A percentile compares a stretch with the other conserved stretches of the same genome.
These are phyloP conservation scores for Rhizodiscina lignyota DNA, from an alignment of 495 filamentous ascomycete species.

Conservation along the genomic window DNA sequence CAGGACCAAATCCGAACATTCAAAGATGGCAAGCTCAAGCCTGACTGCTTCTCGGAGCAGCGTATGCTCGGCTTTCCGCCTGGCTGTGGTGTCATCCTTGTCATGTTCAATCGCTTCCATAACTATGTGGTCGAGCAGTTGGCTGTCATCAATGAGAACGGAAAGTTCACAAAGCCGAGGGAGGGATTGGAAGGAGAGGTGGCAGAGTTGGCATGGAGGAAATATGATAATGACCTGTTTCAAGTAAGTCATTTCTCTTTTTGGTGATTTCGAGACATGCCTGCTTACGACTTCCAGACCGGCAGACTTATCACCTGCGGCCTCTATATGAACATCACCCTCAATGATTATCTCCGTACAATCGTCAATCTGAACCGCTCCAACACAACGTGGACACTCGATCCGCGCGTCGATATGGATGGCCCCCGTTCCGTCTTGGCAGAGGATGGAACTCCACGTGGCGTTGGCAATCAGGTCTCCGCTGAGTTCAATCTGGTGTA, in stretches of 20 bases:
- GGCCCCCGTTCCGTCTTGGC: slow-evolving; percentile 26
- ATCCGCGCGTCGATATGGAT: slow-evolving; percentile 45
- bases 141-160: slow-evolving; percentile 51
- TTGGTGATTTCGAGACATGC: too few species aligned
- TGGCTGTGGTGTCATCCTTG: slow-evolving; percentile 37
- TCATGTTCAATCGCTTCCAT: slow-evolving; percentile 62
- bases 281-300: too few species aligned
- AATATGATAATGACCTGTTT: slow-evolving; percentile 74
- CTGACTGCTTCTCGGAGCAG: slow-evolving; percentile 39
- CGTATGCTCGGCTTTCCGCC: slow-evolving; percentile 39
- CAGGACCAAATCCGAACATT: slow-evolving; percentile 39
- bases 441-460: slow-evolving; percentile 39
- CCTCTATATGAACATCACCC: slow-evolving; percentile 69
- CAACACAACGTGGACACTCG: slow-evolving; percentile 65
- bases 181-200: slow-evolving; percentile 29
- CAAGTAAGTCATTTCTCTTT: too few species aligned
- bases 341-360: slow-evolving; percentile 70
- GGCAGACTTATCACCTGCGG: slow-evolving; percentile 64
- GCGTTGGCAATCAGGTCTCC: slow-evolving; percentile 59
- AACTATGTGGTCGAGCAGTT: slow-evolving; percentile 62
- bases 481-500: slow-evolving; percentile 67
- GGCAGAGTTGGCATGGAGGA: slow-evolving; percentile 37
- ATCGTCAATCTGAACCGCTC: slow-evolving; percentile 70
- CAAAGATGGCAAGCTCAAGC: slow-evolving; percentile 39
- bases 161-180: slow-evolving; percentile 46